Evolutionary conservation across 345 rosid species (phyloP).

Genomic region (Brassica juncea): DNA sequence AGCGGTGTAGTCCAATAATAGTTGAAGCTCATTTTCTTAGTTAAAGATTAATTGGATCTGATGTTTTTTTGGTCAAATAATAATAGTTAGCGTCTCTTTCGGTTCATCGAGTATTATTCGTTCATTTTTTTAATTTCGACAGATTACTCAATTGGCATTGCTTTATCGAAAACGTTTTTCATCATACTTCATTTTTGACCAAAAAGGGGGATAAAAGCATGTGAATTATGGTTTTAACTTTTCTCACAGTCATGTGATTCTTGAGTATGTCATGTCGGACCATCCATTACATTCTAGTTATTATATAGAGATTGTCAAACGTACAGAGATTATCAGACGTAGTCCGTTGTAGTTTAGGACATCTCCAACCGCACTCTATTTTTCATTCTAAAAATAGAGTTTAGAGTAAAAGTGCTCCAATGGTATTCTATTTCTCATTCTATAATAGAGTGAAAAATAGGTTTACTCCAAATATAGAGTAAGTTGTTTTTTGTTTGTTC

Average conservation of each 20-base stretch:
- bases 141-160: constrained; percentile 3
- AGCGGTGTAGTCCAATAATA: background rate
- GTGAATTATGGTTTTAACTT: constrained; percentile 9
- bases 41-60: background rate
- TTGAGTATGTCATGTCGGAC: background rate
- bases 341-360: background rate
- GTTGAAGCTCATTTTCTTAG: background rate
- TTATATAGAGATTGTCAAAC: background rate
- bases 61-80: constrained; percentile 23
- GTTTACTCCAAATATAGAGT: no score
- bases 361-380: no score
- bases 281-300: constrained; percentile 13
- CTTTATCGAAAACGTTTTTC: constrained; percentile 25
- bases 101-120: constrained; percentile 14
- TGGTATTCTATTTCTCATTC: no score
- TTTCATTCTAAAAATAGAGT: no score
- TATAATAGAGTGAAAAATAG: no score
- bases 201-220: constrained; percentile 15
- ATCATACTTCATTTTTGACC: constrained; percentile 25
- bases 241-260: background rate
- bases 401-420: no score
- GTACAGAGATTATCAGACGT: background rate
- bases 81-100: constrained; percentile 24
- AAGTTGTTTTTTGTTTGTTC: no score
- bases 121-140: background rate